Evolutionary conservation across 768 basidiomycete species (phyloP).

Genomic region (Botryobasidium botryosum): DNA sequence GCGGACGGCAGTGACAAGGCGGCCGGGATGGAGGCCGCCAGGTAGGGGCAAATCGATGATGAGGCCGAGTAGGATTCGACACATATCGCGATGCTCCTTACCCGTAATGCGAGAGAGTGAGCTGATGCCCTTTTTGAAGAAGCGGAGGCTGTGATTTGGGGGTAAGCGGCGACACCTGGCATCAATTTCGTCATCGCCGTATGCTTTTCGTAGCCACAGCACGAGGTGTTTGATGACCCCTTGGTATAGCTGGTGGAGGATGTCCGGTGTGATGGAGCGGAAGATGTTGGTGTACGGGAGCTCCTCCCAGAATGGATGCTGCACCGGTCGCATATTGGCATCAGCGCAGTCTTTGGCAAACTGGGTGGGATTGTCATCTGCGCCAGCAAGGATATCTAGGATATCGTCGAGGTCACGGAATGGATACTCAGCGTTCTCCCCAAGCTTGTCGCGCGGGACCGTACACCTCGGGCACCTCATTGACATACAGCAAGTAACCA

Average conservation of each 20-base stretch:
- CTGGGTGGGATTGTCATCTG: not conserved
- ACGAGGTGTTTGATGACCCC: slow-evolving; percentile 11
- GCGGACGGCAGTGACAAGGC: slow-evolving; percentile 15
- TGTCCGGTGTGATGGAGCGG: slow-evolving; percentile 10
- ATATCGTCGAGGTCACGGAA: not conserved
- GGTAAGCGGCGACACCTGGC: slow-evolving; percentile 8
- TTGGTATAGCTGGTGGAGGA: slow-evolving; percentile 14
- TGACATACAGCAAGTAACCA: not conserved
- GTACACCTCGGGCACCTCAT: not conserved
- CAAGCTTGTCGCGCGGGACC: not conserved
- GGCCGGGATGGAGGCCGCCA: slow-evolving; percentile 5
- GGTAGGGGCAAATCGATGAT: no score
- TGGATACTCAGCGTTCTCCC: not conserved
- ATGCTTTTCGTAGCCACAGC: slow-evolving; percentile 1
- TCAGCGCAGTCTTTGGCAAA: not conserved
- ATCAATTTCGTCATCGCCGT: slow-evolving; percentile 5
- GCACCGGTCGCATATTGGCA: slow-evolving; percentile 12
- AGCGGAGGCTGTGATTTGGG: slow-evolving; percentile 3
- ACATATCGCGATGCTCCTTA: slow-evolving; percentile 8
- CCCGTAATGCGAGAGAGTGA: slow-evolving; percentile 8
- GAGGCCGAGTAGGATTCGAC: not conserved
- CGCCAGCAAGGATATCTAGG: not conserved
- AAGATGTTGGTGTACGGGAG: slow-evolving; percentile 13
- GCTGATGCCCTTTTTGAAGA: slow-evolving; percentile 11
- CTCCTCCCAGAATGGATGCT: no score